phyloP scores from a whole-genome alignment of 2,329 filamentous ascomycete species.

The Chrysoporthe deuterocubensis region DNA sequence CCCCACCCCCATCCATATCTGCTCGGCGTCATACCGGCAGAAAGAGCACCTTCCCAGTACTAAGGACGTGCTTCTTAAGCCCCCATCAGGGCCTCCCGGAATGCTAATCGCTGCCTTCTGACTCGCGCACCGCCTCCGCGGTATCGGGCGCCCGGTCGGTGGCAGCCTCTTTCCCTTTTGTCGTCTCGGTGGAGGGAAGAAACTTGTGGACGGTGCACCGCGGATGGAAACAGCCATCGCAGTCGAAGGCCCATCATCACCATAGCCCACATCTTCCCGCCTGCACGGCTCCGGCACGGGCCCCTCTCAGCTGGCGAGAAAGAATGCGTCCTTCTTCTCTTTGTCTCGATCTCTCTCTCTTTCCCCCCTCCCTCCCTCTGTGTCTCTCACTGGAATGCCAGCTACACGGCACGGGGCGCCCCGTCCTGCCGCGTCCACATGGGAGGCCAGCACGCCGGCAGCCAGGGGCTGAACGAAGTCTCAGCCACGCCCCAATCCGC shows the following conservation, averaged over 20 bases:
- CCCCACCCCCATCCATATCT: neutral
- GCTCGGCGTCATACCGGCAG: no score
- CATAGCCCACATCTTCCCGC: no score
- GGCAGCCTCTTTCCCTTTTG: neutral
- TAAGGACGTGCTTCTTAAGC: neutral
- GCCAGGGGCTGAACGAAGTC: neutral
- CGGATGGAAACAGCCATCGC: no score
- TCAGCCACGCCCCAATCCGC: neutral
- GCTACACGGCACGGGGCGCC: neutral
- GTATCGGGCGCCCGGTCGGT: no score
- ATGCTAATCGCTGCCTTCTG: neutral
- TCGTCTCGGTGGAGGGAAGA: no score
- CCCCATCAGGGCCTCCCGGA: neutral
- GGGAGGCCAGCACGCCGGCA: neutral
- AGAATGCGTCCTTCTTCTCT: neutral
- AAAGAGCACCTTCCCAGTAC: neutral
- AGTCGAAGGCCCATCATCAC: no score
- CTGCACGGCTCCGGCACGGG: no score
- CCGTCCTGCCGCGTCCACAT: constrained; percentile 6
- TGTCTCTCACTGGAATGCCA: constrained; percentile 7
- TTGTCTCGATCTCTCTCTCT: no score
- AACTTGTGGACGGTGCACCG: no score
- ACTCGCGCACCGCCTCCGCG: neutral
- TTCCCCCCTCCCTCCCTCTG: neutral
- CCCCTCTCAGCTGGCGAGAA: no score